Evolutionary conservation across 768 basidiomycete genomes (phyloP).

Genomic region (Pleurotus salmoneostramineus): DNA sequence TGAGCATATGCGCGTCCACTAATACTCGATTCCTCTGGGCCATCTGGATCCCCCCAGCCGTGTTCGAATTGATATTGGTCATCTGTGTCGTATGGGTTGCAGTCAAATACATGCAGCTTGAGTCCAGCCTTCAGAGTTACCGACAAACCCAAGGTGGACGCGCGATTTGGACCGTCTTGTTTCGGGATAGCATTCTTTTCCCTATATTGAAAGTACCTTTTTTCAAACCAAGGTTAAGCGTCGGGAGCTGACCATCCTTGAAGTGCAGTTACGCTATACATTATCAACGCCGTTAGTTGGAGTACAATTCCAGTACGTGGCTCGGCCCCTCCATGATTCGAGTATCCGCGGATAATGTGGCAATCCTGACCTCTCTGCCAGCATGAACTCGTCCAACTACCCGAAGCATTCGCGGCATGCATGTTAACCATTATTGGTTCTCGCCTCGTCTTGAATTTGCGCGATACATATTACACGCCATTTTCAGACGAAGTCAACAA

Average conservation of each 20-base stretch:
- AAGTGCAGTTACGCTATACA: not conserved
- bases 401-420: conserved; percentile 7
- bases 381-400: conserved; percentile 8
- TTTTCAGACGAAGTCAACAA: conserved; percentile 14
- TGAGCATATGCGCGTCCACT: conserved; percentile 3
- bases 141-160: not conserved
- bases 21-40: not conserved
- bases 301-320: not conserved
- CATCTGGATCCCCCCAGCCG: not conserved
- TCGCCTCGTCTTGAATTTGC: conserved; percentile 17
- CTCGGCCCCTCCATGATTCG: not conserved
- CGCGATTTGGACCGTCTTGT: conserved; percentile 2
- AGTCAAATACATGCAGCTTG: not conserved
- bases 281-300: not conserved
- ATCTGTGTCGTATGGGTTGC: conserved; percentile 1
- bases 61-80: not conserved
- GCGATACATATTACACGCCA: conserved; percentile 19
- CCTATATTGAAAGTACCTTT: conserved; percentile 10
- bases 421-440: conserved; percentile 15
- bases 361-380: not conserved
- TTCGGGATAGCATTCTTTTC: conserved; percentile 13
- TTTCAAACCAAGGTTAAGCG: too few relatives aligned
- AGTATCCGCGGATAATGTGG: too few relatives aligned
- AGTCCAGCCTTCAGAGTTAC: not conserved
- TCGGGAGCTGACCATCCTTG: not conserved